Evolutionary conservation across 305 asterid species (phyloP).

Genomic region (Solanum hybrid): DNA sequence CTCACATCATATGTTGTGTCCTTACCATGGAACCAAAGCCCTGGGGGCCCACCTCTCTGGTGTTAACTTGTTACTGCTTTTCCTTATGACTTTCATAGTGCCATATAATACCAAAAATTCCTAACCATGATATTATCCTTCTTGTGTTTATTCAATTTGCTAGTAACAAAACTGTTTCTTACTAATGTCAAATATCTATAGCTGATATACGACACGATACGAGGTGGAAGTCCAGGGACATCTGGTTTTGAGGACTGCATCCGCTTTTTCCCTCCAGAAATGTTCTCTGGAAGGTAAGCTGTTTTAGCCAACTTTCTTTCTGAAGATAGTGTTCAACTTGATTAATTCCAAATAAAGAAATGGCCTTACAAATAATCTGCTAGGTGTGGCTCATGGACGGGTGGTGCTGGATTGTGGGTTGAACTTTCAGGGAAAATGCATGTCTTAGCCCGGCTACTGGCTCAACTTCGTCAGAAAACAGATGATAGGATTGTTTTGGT

Average conservation of each 20-base stretch:
- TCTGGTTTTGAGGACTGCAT: conserved; percentile 84
- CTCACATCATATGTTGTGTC: background rate
- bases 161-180: background rate
- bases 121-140: background rate
- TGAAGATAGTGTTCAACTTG: background rate
- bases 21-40: background rate
- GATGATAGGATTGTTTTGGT: conserved; percentile 94
- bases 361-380: conserved; percentile 7
- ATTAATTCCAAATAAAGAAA: background rate
- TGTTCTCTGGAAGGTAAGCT: conserved; percentile 86
- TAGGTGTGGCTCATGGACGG: conserved; percentile 98
- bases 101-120: background rate
- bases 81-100: background rate
- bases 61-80: background rate
- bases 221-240: conserved; percentile 87
- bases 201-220: conserved; percentile 89
- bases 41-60: background rate
- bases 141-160: background rate
- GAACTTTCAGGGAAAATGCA: conserved; percentile 99
- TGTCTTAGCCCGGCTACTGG: conserved; percentile 85
- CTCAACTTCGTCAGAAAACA: conserved; percentile 78
- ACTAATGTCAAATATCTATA: conserved; percentile 25
- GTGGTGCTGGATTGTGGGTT: conserved; percentile 96
- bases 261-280: conserved; percentile 80
- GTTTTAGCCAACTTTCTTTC: background rate